These are phyloP conservation scores for Prunella vulgaris DNA, from an alignment of 257 asterid genomes.

Conservation along the genomic window DNA sequence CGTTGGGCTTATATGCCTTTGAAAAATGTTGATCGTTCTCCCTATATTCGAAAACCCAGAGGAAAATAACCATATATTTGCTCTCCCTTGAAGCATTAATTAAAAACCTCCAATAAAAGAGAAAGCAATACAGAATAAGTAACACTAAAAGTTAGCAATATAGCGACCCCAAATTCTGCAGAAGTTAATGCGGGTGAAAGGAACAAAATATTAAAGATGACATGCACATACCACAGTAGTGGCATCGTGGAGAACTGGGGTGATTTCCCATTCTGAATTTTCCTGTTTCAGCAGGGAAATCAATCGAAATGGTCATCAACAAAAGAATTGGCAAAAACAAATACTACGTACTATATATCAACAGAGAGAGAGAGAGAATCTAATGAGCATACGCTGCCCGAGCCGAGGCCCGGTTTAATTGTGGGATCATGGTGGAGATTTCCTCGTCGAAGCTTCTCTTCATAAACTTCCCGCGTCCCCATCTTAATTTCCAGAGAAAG, in stretches of 20 bases:
- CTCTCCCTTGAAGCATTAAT: not conserved
- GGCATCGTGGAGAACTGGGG: slow-evolving; percentile 56
- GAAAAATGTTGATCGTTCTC: not conserved
- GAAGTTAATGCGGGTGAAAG: not conserved
- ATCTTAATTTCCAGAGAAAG: slow-evolving; percentile 23
- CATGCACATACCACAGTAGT: slow-evolving; percentile 46
- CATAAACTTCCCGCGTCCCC: slow-evolving; percentile 90
- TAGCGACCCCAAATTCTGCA: not conserved
- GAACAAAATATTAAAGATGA: not conserved
- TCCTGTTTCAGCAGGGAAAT: slow-evolving; percentile 25
- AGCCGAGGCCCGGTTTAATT: slow-evolving; percentile 74
- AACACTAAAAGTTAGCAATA: not conserved
- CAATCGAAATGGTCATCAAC: not conserved
- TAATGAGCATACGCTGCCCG: slow-evolving; percentile 46
- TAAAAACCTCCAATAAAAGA: not conserved
- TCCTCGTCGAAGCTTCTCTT: slow-evolving; percentile 65
- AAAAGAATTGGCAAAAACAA: not conserved
- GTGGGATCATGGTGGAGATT: slow-evolving; percentile 71
- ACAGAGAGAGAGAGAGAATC: not conserved
- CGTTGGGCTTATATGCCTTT: not conserved
- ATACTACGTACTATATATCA: not conserved
- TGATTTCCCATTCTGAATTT: slow-evolving; percentile 51
- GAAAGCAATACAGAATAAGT: not conserved
- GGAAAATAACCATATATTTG: not conserved
- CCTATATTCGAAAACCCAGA: not conserved